These are phyloP conservation scores for Cystoderma amianthinum DNA, from an alignment of 768 basidiomycete genomes.

Conservation along the genomic window DNA sequence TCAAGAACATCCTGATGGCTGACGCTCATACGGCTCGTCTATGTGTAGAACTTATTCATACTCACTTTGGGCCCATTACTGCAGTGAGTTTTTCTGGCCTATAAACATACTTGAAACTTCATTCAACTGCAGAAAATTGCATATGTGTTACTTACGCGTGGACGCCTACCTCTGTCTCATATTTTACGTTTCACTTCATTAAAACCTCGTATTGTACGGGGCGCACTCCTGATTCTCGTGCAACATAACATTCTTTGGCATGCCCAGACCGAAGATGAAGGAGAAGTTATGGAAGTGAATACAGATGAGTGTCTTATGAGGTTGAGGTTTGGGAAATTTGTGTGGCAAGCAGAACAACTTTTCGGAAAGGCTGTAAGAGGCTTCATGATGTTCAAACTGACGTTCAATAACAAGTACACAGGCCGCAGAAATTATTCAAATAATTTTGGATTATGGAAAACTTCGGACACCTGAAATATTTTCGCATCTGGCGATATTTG, in stretches of 20 bases:
- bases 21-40: constrained; percentile 55
- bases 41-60: constrained; percentile 54
- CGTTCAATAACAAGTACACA: constrained; percentile 17
- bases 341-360: constrained; percentile 63
- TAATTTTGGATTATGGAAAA: constrained; percentile 82
- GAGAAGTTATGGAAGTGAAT: constrained; percentile 77
- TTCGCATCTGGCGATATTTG: constrained; percentile 37
- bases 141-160: constrained; percentile 67
- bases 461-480: constrained; percentile 70
- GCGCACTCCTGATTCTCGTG: constrained; percentile 68
- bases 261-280: constrained; percentile 61
- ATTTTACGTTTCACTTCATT: constrained; percentile 64
- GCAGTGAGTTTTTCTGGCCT: constrained; percentile 40
- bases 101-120: constrained; percentile 3
- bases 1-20: no score
- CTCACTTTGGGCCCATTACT: constrained; percentile 60
- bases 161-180: constrained; percentile 69
- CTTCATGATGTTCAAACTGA: neutral
- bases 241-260: constrained; percentile 95
- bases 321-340: constrained; percentile 76
- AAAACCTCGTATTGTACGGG: constrained; percentile 61
- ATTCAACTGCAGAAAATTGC: constrained; percentile 53
- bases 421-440: constrained; percentile 72
- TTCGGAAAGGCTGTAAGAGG: constrained; percentile 64
- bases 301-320: constrained; percentile 77